Base-by-base conservation (phyloP, 208 protist genomes). In the Trichomonas gallinae region DNA sequence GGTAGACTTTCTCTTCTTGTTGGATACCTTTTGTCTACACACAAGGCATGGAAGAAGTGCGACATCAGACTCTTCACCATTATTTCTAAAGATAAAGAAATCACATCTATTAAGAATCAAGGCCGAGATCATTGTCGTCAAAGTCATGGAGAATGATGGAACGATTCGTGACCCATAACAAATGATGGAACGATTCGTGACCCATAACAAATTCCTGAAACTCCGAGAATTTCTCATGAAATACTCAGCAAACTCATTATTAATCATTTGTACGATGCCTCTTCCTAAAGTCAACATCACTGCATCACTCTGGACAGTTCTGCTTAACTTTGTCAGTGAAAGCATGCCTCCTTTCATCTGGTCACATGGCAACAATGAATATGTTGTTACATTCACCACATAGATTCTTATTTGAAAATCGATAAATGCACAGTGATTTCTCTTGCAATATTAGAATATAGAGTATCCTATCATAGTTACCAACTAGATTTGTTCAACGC, bases 331-430 rank as follows among this genome's bases (percentile, higher is more conserved):
- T 91, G 83, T 91, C 2, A 91, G 83, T 91, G 83, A 91, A 48
- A 17, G 40, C n/a, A 91, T 91, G 83, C 83, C 83, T 6, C 83
- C 83, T 34, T 91, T 91, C 48, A 91, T 91, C 48, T 91, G 83
- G 83, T 26, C 42, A 44, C 83, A 48, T 31, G 83, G 83, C 34
- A 91, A 91, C 42, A 91, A 91, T 23, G 36, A 45, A 91, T 48
- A 91, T 48, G 83, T 91, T 17, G 40, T 91, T n/a, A 91, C 83
- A 36, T 91, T 91, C 42, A 91, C 26, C n/a, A 42, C 83, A 34
- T 91, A 91, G 44, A 58, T n/a, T n/a, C n/a, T n/a, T n/a, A n/a
- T n/a, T n/a, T n/a, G n/a, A n/a, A n/a, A n/a, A n/a, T n/a, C n/a
- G n/a, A n/a, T n/a, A n/a, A n/a, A n/a, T n/a, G n/a, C n/a, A n/a